These are phyloP conservation scores for Fusarium sp. DNA, from an alignment of 2,329 filamentous ascomycete species.

Conservation along the genomic window DNA sequence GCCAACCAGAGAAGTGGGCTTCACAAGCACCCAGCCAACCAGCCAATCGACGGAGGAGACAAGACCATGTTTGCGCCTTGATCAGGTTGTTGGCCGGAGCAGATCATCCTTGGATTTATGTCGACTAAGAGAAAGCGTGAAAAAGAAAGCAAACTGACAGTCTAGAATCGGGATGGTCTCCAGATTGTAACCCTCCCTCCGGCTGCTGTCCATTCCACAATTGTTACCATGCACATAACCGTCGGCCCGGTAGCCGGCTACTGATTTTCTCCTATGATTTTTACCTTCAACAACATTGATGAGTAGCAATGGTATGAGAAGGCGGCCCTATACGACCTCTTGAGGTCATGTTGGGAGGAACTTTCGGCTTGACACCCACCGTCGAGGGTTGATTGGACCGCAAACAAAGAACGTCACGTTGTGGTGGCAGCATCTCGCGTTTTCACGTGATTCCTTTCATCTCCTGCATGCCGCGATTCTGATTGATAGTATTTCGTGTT, in stretches of 20 bases:
- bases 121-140: background rate
- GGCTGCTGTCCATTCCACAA: background rate
- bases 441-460: background rate
- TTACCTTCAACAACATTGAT: background rate
- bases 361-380: background rate
- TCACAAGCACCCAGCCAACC: slow-evolving; percentile 12
- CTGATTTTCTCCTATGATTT: background rate
- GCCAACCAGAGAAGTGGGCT: slow-evolving; percentile 29
- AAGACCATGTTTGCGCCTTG: slow-evolving; percentile 35
- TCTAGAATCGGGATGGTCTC: slow-evolving; percentile 1
- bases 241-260: slow-evolving; percentile 29
- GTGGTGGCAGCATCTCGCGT: background rate
- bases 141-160: slow-evolving; percentile 9
- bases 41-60: slow-evolving; percentile 29
- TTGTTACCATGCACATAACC: slow-evolving; percentile 9
- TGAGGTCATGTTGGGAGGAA: background rate
- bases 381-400: background rate
- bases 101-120: slow-evolving; percentile 29
- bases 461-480: background rate
- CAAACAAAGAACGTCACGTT: background rate
- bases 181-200: slow-evolving; percentile 19
- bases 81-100: slow-evolving; percentile 37
- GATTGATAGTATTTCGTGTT: background rate
- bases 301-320: background rate
- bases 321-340: background rate